phyloP scores from a whole-genome alignment of 257 asterid species.

The Solanum chilense region DNA sequence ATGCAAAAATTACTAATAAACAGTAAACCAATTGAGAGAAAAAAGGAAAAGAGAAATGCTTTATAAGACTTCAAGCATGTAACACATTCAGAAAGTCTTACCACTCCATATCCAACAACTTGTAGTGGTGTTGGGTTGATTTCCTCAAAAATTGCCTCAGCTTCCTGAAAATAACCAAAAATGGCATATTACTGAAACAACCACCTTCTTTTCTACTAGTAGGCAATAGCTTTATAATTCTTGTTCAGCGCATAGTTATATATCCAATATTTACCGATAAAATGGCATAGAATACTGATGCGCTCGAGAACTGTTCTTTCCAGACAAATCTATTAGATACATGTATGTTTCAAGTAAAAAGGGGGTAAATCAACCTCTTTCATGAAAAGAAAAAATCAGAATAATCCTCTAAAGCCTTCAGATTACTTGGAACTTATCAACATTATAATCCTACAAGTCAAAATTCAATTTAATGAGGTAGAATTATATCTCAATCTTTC shows the following conservation, averaged over 20 bases:
- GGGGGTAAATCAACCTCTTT: neutral
- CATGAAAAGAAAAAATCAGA: neutral
- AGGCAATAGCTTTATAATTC: neutral
- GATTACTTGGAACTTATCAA: neutral
- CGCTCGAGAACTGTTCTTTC: neutral
- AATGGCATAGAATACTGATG: neutral
- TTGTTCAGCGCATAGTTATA: neutral
- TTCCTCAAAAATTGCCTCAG: slow-evolving; percentile 82
- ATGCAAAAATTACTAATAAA: neutral
- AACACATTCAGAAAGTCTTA: slow-evolving; percentile 10
- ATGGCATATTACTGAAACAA: neutral
- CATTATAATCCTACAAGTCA: neutral
- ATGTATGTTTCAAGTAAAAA: neutral
- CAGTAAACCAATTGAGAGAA: neutral
- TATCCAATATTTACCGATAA: neutral
- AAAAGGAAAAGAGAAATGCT: neutral
- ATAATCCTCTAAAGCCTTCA: neutral
- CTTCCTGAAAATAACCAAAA: slow-evolving; percentile 40
- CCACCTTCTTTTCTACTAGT: neutral
- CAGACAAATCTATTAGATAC: neutral
- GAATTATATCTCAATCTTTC: neutral
- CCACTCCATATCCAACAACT: slow-evolving; percentile 58
- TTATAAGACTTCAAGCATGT: neutral
- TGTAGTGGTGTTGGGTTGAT: slow-evolving; percentile 68
- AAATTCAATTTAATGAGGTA: neutral